Evolutionary conservation across 768 basidiomycete genomes (phyloP), one percentile per base, ranked within the genome.

Genomic region (Boletus reticuloceps): DNA sequence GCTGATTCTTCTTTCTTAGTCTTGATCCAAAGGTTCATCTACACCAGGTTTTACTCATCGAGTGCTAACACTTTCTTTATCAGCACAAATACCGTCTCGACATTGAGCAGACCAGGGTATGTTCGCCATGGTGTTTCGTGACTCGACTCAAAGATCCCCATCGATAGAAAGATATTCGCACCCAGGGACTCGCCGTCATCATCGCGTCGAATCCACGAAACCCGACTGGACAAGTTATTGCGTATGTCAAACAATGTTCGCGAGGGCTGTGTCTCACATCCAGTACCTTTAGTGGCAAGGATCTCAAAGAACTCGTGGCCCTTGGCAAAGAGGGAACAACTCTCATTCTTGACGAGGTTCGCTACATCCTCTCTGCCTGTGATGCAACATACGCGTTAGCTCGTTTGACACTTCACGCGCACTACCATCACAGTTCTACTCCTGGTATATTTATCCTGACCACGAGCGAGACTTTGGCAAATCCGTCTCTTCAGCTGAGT

Each of bases 131-230:
- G 5, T 17, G 19, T 51, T 51, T 14, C 9, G 27, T 46, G 20
- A 20, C 29, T 50, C 34, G 34, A 51, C 55, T 59, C 29, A 58
- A 32, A 13, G 2, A 10, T 50, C 12, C 17, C 27, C 17, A 43
- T 40, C 43, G 20, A 60, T 51, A 89, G 83, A 86, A 78, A 75
- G 92, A 95, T 61, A 91, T 95, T 53, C 79, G 75, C 40, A 88
- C 80, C 1, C 91, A 94, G 72, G 92, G 93, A 14, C 76, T 95
- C 19, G 82, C 87, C 12, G 92, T 95, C 47, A 81, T 96, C 53
- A 76, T 95, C 42, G 89, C 92, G 0, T 94, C 91, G 22, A 98
- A 97, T 73, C 95, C 95, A n/a, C 85, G 94, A 51, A 98, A 97
- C 68, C 94, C 95, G 4, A 97, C 95, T 1, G 94, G 95, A n/a